Evolutionary conservation across 495 filamentous ascomycete genomes (phyloP).

Genomic region (Filosporella fistucella): DNA sequence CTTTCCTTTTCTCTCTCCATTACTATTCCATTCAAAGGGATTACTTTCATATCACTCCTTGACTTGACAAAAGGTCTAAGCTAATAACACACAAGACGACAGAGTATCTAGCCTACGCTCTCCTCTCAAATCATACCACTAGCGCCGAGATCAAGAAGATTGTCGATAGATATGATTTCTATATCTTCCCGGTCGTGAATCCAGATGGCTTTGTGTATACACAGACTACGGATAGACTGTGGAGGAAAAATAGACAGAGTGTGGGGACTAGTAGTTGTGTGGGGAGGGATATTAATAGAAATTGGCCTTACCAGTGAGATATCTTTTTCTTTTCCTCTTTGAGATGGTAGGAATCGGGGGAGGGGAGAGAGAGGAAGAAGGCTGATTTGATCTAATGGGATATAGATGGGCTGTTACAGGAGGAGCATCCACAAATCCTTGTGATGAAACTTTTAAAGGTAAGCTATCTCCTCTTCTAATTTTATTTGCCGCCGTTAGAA

Average conservation of each 20-base stretch:
- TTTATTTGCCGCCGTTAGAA: no score
- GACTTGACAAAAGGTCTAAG: no score
- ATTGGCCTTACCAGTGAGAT: conserved; percentile 47
- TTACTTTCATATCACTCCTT: no score
- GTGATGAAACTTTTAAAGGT: conserved; percentile 49
- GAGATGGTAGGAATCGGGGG: no score
- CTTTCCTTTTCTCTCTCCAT: no score
- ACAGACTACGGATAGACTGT: conserved; percentile 52
- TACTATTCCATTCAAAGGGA: no score
- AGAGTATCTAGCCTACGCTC: not conserved
- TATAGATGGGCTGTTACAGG: conserved; percentile 39
- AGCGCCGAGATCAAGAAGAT: conserved; percentile 35
- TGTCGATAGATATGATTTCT: conserved; percentile 58
- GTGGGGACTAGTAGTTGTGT: conserved; percentile 37
- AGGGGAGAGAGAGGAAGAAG: no score
- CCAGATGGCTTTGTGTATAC: conserved; percentile 60
- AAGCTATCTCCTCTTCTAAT: no score
- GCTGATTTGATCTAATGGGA: not conserved
- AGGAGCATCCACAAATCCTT: conserved; percentile 48
- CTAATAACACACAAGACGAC: no score
- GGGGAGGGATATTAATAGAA: conserved; percentile 60
- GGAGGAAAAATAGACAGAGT: conserved; percentile 60
- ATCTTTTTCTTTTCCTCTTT: not conserved
- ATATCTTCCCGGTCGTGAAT: conserved; percentile 59
- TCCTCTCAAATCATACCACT: conserved; percentile 11